phyloP scores from a whole-genome alignment of 108 stramenopile genomes.

The Pseudonitzschia multiseries region DNA sequence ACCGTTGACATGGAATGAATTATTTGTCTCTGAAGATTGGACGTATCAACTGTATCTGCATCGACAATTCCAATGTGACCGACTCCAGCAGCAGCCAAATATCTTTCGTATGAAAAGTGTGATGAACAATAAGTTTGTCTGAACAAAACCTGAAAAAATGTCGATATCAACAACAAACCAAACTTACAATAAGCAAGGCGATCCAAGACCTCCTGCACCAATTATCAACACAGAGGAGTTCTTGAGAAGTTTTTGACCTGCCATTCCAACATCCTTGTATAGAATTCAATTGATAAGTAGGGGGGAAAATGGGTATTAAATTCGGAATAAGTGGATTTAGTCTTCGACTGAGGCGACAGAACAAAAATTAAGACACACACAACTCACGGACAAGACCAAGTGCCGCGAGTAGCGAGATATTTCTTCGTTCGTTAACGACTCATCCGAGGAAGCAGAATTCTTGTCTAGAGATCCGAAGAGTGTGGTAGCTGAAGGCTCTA shows the following conservation, averaged over 20 bases:
- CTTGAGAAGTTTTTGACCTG: conserved; percentile 75
- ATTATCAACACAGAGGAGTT: conserved; percentile 79
- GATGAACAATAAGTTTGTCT: background rate
- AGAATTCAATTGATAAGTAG: background rate
- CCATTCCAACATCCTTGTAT: conserved; percentile 66
- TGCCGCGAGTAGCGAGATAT: conserved; percentile 91
- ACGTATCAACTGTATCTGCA: conserved; percentile 89
- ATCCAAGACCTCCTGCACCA: conserved; percentile 96
- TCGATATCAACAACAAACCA: conserved; percentile 30
- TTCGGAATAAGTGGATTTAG: background rate
- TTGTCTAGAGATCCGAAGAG: background rate
- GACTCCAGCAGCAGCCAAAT: conserved; percentile 90
- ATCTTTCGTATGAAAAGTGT: background rate
- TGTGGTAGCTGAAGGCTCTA: background rate
- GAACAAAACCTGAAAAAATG: background rate
- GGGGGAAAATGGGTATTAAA: background rate
- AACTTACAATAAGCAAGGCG: conserved; percentile 74
- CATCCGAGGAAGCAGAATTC: background rate
- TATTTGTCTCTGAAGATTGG: conserved; percentile 95
- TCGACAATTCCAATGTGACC: conserved; percentile 91
- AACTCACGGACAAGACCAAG: conserved; percentile 63
- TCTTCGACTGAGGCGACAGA: background rate
- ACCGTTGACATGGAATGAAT: conserved; percentile 87
- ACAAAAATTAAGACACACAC: background rate
- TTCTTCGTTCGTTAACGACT: conserved; percentile 55